Evolutionary conservation across 768 basidiomycete species (phyloP).

Genomic region (Tylopilus felleus): DNA sequence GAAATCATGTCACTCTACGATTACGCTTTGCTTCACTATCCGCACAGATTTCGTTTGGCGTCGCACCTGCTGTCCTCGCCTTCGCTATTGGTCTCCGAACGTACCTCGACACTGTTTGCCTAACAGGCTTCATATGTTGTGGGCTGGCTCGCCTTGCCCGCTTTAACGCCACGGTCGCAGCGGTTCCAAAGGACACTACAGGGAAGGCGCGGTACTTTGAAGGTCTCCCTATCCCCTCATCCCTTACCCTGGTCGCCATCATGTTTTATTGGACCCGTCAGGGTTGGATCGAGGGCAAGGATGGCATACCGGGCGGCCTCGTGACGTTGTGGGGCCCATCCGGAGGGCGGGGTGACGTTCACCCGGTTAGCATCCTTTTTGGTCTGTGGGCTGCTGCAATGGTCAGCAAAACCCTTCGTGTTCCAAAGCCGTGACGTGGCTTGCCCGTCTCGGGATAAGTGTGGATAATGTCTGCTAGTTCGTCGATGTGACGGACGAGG

Average conservation of each 20-base stretch:
- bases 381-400: constrained; percentile 89
- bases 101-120: constrained; percentile 81
- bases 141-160: constrained; percentile 95
- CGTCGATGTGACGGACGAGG: not conserved
- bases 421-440: constrained; percentile 64
- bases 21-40: constrained; percentile 2
- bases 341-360: constrained; percentile 82
- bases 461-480: not conserved
- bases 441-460: not conserved
- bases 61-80: constrained; percentile 90
- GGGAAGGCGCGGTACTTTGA: constrained; percentile 97
- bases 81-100: constrained; percentile 91
- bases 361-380: constrained; percentile 75
- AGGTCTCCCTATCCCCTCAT: constrained; percentile 94
- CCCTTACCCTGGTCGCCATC: constrained; percentile 72
- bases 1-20: constrained; percentile 1
- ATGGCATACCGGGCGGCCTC: constrained; percentile 74
- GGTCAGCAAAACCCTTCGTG: constrained; percentile 94
- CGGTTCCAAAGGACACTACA: constrained; percentile 79
- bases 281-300: constrained; percentile 79
- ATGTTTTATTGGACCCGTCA: constrained; percentile 80
- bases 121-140: constrained; percentile 91
- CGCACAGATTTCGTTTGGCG: constrained; percentile 90
- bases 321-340: constrained; percentile 65
- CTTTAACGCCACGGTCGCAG: constrained; percentile 97